phyloP scores from a whole-genome alignment of 73 alveolate genomes.

The Tetrahymena malaccensis region DNA sequence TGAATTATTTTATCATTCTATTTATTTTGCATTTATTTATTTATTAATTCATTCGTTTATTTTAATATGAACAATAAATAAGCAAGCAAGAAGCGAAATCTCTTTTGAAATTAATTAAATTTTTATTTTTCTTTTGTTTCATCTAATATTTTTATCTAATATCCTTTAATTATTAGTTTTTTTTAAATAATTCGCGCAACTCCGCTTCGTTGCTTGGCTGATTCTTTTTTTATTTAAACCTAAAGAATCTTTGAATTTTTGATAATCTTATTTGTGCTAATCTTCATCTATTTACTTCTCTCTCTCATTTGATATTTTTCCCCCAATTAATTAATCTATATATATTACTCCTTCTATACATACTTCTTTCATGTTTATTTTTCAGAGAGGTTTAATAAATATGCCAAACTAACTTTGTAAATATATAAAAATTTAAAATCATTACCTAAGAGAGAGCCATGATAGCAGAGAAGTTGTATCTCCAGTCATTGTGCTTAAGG shows the following conservation, averaged over 20 bases:
- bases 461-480: conserved; percentile 74
- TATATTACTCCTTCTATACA: too few relatives aligned
- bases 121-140: background rate
- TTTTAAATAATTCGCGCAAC: background rate
- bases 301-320: too few relatives aligned
- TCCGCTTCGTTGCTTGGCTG: background rate
- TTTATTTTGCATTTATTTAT: too few relatives aligned
- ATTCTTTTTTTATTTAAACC: background rate
- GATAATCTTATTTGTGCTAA: background rate
- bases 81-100: background rate
- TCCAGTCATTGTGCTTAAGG: conserved; percentile 70
- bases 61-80: too few relatives aligned
- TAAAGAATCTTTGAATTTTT: background rate
- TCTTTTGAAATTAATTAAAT: too few relatives aligned
- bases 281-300: background rate
- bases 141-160: background rate
- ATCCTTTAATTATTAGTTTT: background rate
- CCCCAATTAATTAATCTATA: background rate
- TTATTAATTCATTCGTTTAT: too few relatives aligned
- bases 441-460: conserved; percentile 71
- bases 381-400: background rate
- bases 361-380: too few relatives aligned
- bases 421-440: background rate
- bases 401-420: background rate
- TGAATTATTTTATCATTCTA: too few relatives aligned